Percentiles rank a stretch among this genome's conserved stretches.
These are phyloP conservation scores for Linnemannia hyalina DNA, from an alignment of 192 early-diverging fungal genomes.

Conservation along the genomic window DNA sequence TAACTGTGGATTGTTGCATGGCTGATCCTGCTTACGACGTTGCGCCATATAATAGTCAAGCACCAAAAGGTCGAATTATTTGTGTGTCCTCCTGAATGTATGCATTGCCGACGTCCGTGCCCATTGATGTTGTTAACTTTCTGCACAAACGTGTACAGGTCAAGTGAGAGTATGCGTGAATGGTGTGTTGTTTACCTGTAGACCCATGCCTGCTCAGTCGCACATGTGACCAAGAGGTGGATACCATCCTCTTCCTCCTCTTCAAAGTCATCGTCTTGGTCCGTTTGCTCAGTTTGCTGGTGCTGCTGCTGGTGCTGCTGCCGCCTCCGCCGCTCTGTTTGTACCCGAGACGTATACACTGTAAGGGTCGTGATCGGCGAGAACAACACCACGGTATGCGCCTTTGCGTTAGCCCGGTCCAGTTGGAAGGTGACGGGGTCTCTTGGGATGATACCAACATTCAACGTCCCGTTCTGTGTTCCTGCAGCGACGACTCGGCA, in stretches of 20 bases:
- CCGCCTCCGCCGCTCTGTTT: background rate
- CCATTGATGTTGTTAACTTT: background rate
- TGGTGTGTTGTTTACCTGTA: conserved; percentile 56
- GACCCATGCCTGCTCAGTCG: conserved; percentile 66
- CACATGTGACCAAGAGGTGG: conserved; percentile 67
- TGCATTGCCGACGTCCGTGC: background rate
- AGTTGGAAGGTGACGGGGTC: conserved; percentile 28
- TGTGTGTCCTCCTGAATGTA: background rate
- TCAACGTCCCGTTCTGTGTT: conserved; percentile 51
- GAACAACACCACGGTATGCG: conserved; percentile 44
- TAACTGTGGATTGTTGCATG: background rate
- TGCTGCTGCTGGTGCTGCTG: background rate
- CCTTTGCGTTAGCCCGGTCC: conserved; percentile 25
- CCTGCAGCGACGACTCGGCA: conserved; percentile 48
- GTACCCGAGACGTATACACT: conserved; percentile 34
- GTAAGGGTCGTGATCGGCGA: conserved; percentile 49
- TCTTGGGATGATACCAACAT: conserved; percentile 42
- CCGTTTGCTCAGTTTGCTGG: background rate
- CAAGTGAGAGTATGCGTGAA: background rate
- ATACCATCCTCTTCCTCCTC: conserved; percentile 44
- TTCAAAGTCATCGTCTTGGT: background rate
- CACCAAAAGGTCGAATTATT: background rate
- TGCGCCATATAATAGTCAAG: background rate
- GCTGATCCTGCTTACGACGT: background rate
- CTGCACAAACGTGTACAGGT: background rate